Evolutionary conservation across 768 basidiomycete species (phyloP).

Genomic region (Gelatoporia subvermispora): DNA sequence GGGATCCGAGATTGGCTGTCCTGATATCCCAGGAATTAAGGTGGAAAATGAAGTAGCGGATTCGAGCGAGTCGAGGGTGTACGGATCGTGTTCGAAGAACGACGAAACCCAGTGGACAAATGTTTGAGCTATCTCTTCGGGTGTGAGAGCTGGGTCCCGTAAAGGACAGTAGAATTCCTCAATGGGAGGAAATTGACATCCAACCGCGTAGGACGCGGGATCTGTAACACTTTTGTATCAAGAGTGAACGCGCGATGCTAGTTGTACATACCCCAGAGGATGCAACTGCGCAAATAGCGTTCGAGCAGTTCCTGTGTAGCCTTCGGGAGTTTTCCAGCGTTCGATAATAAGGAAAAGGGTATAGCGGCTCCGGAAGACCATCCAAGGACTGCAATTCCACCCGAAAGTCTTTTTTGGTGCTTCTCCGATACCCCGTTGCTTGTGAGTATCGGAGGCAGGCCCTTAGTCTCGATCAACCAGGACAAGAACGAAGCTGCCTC

Average conservation of each 20-base stretch:
- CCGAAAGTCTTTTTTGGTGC: too few species aligned
- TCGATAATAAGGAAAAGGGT: conserved; percentile 17
- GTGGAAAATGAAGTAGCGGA: not conserved
- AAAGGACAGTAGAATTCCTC: not conserved
- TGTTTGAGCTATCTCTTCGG: not conserved
- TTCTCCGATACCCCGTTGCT: too few species aligned
- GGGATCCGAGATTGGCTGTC: not conserved
- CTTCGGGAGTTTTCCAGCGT: not conserved
- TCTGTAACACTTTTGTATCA: conserved; percentile 1
- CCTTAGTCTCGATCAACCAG: conserved; percentile 23
- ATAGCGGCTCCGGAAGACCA: conserved; percentile 32
- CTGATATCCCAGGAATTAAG: not conserved
- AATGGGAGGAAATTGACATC: not conserved
- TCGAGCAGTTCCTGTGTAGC: not conserved
- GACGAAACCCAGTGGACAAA: conserved; percentile 4
- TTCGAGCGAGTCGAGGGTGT: too few species aligned
- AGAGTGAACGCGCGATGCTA: not conserved
- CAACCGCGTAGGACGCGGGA: not conserved
- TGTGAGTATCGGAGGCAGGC: conserved; percentile 20
- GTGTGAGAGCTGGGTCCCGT: not conserved
- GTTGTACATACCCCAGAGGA: conserved; percentile 5
- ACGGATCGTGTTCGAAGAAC: conserved; percentile 6
- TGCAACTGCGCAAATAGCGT: not conserved
- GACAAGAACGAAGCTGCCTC: conserved; percentile 31
- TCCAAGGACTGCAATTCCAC: conserved; percentile 17